Conservation (phyloP, 2,329 filamentous ascomycete species). For the Amylocarpus encephaloides region DNA sequence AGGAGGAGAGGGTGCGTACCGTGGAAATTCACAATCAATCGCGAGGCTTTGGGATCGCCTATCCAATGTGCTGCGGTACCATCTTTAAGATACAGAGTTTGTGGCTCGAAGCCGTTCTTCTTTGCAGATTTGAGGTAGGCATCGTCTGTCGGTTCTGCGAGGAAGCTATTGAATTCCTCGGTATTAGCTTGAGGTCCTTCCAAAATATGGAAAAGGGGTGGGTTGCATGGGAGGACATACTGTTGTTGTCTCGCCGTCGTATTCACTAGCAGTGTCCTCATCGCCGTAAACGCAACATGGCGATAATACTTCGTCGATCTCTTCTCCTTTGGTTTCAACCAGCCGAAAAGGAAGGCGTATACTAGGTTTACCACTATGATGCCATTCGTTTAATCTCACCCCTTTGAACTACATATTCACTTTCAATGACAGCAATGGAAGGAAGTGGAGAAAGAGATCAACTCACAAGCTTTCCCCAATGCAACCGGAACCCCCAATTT, state of each 20-base stretch:
- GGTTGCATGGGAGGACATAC: constrained; percentile 10
- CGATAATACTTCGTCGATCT: too few relatives aligned
- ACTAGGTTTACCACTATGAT: constrained; percentile 10
- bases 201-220: not conserved
- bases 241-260: constrained; percentile 15
- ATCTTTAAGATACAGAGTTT: constrained; percentile 27
- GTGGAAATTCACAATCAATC: constrained; percentile 40
- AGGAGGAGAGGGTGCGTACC: constrained; percentile 25
- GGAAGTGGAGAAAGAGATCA: not conserved
- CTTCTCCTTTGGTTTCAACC: constrained; percentile 11
- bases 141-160: constrained; percentile 19
- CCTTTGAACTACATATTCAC: too few relatives aligned
- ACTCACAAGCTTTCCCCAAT: not conserved
- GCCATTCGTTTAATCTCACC: too few relatives aligned
- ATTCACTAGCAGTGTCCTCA: too few relatives aligned
- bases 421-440: not conserved
- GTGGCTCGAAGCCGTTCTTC: constrained; percentile 14
- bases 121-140: too few relatives aligned
- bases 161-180: constrained; percentile 8
- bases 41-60: constrained; percentile 25
- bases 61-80: constrained; percentile 43
- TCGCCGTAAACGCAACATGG: too few relatives aligned
- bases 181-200: not conserved
- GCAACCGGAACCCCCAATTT: too few relatives aligned
- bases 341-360: constrained; percentile 16